A percentile compares a stretch with the other conserved stretches of the same genome.
phyloP scores from a whole-genome alignment of 2,329 filamentous ascomycete genomes.

The Neofusicoccum cordaticola region DNA sequence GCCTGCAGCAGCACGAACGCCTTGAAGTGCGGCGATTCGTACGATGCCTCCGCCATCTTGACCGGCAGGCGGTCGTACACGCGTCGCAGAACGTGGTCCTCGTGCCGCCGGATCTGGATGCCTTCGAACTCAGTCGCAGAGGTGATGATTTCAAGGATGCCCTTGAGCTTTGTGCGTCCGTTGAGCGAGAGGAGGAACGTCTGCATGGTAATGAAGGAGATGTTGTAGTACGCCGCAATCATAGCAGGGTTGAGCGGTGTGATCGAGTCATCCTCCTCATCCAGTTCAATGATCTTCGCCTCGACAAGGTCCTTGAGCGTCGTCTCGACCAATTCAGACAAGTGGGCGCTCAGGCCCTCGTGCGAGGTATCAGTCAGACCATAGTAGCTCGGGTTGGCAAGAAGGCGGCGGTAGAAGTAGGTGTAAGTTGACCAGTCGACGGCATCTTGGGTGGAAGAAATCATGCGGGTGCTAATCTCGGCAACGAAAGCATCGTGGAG shows the following conservation, averaged over 20 bases:
- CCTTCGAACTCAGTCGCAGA: conserved; percentile 95
- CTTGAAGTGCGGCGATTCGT: conserved; percentile 97
- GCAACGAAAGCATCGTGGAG: conserved; percentile 95
- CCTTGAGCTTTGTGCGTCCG: conserved; percentile 89
- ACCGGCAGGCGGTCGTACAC: conserved; percentile 94
- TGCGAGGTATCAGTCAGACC: conserved; percentile 83
- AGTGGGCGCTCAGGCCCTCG: conserved; percentile 87
- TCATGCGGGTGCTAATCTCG: conserved; percentile 94
- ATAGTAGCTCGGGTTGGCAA: conserved; percentile 97
- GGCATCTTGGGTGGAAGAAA: conserved; percentile 91
- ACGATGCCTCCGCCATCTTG: conserved; percentile 84
- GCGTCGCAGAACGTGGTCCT: conserved; percentile 80
- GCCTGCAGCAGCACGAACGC: conserved; percentile 95
- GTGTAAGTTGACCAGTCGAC: conserved; percentile 99
- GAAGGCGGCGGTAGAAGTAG: conserved; percentile 91
- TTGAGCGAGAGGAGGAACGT: conserved; percentile 91
- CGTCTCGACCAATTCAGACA: conserved; percentile 91
- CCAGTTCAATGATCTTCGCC: conserved; percentile 92
- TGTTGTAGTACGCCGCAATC: conserved; percentile 99
- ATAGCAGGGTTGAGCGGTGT: conserved; percentile 91
- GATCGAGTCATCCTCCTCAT: conserved; percentile 82
- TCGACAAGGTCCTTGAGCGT: conserved; percentile 88
- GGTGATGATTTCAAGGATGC: conserved; percentile 93
- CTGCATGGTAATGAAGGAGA: conserved; percentile 99
- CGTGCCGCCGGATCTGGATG: conserved; percentile 90